Percentiles rank a stretch among this genome's conserved stretches.
phyloP scores from a whole-genome alignment of 2,329 filamentous ascomycete genomes.

The Ophiostoma ulmi region DNA sequence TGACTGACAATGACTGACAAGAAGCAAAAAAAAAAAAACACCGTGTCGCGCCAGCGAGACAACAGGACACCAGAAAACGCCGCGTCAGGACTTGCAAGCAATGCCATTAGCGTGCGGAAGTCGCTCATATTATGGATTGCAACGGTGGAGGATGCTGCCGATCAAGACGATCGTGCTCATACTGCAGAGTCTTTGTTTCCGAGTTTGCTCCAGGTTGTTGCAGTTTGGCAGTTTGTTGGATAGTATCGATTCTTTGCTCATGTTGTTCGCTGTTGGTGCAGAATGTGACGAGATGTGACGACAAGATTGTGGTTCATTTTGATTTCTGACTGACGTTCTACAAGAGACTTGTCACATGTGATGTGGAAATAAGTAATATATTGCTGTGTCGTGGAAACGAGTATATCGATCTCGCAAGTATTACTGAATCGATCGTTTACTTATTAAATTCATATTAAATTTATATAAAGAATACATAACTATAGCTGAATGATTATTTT shows the following conservation, averaged over 20 bases:
- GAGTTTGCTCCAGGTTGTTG: background rate
- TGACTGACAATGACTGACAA: background rate
- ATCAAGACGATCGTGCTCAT: background rate
- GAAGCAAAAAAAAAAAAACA: background rate
- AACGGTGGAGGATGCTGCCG: conserved; percentile 2
- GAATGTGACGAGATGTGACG: conserved; percentile 8
- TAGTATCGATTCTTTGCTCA: background rate
- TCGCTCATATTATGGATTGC: background rate
- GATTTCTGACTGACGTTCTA: background rate
- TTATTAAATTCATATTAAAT: background rate
- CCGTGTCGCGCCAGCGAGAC: background rate
- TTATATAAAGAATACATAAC: too few relatives aligned
- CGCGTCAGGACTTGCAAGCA: background rate
- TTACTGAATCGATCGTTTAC: background rate
- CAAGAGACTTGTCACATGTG: background rate
- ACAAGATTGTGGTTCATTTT: background rate
- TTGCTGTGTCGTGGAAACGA: background rate
- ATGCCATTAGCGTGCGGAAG: background rate
- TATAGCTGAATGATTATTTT: too few relatives aligned
- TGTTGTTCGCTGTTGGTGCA: background rate
- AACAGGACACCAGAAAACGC: background rate
- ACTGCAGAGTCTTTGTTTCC: background rate
- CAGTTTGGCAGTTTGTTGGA: background rate
- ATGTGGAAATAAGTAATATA: background rate
- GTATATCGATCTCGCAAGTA: background rate